Percentiles rank a stretch among this genome's conserved stretches.
phyloP scores from a whole-genome alignment of 2,329 filamentous ascomycete species.

The Aspergillus unguis region DNA sequence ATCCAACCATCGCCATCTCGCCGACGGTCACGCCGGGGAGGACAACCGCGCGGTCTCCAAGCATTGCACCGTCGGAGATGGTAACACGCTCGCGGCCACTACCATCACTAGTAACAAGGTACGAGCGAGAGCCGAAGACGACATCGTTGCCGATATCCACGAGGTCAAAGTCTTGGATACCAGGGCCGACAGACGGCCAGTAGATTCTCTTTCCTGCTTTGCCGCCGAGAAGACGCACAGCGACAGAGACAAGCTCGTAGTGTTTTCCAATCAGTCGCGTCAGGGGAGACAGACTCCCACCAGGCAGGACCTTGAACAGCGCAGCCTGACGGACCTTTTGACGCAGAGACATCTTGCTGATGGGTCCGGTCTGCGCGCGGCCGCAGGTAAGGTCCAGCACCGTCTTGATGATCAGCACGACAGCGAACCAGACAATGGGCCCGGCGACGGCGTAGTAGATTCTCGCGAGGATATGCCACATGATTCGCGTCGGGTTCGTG shows the following conservation, averaged over 20 bases:
- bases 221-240: neutral
- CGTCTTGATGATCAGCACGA: neutral
- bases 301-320: conserved; percentile 1
- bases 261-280: conserved; percentile 3
- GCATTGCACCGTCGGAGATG: conserved; percentile 52
- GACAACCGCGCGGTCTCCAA: conserved; percentile 55
- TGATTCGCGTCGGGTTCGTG: neutral
- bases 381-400: neutral
- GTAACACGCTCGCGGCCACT: conserved; percentile 48
- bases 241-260: conserved; percentile 5
- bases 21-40: conserved; percentile 53
- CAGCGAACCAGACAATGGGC: conserved; percentile 1
- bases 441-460: conserved; percentile 5
- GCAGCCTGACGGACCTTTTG: conserved; percentile 5
- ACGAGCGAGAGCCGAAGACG: conserved; percentile 57
- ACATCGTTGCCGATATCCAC: conserved; percentile 57
- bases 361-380: neutral
- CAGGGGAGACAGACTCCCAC: neutral
- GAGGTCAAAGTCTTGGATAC: conserved; percentile 53
- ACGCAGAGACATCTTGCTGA: neutral
- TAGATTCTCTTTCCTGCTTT: conserved; percentile 1
- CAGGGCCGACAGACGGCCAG: conserved; percentile 1
- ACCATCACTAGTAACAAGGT: conserved; percentile 54
- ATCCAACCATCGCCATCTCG: conserved; percentile 51
- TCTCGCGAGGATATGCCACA: neutral